Evolutionary conservation across 1,284 basidiomycete species (phyloP).

Genomic region (Pseudomicrostroma phylloplanum): DNA sequence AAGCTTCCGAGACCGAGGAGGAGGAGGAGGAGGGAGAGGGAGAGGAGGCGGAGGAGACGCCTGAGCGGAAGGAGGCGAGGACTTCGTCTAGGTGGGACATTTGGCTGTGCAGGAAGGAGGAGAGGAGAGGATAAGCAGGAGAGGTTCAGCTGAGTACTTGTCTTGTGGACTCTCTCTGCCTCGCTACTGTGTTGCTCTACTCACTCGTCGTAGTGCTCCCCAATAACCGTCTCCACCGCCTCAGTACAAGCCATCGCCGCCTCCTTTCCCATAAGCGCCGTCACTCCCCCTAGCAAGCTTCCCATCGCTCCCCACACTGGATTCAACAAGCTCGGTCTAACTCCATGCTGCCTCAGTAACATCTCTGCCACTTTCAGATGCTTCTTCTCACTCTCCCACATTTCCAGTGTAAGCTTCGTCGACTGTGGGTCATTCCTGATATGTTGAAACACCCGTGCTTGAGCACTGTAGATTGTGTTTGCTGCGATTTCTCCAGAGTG

Average conservation of each 20-base stretch:
- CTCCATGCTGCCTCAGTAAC: constrained; percentile 71
- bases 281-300: constrained; percentile 73
- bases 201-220: constrained; percentile 96
- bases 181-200: constrained; percentile 38
- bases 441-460: constrained; percentile 43
- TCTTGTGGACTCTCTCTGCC: no score
- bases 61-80: background rate
- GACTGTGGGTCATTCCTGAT: constrained; percentile 27
- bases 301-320: constrained; percentile 80
- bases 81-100: constrained; percentile 5
- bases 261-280: constrained; percentile 81
- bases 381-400: constrained; percentile 95
- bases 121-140: background rate
- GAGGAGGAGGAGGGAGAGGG: no score
- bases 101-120: background rate
- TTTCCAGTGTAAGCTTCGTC: constrained; percentile 56
- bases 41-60: no score
- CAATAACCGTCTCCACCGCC: constrained; percentile 93
- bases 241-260: constrained; percentile 98
- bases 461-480: constrained; percentile 49
- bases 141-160: no score
- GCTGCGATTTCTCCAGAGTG: constrained; percentile 49
- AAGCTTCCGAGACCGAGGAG: no score
- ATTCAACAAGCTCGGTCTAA: constrained; percentile 75
- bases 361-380: constrained; percentile 80